Base-by-base conservation (phyloP, 495 filamentous ascomycete genomes). In the Lophium mytilinum region DNA sequence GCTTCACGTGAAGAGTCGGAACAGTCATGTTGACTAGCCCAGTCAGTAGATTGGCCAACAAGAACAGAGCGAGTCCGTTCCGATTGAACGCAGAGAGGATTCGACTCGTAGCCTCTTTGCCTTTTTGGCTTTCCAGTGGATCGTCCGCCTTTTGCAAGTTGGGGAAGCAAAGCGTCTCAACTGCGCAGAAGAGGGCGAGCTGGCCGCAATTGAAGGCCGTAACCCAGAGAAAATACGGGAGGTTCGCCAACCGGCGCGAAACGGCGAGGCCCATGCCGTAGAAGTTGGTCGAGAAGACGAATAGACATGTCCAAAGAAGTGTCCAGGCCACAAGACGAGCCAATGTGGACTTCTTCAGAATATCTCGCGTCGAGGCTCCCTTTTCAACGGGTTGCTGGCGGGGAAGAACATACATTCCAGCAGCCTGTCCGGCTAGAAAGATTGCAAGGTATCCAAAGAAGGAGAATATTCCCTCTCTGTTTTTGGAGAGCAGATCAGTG, bases 401-500 rank as follows among this genome's bases (percentile, higher is more conserved):
- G 0, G 88, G 87, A 11, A 98, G 80, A 37, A 90, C 79, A 39
- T 84, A 78, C 71, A 87, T 83, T 39, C 93, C 93, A 30, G 82
- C 77, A 36, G 85, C 85, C 68, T 93, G 90, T 5, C 93, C 93
- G 3, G 89, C 83, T 12, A 98, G 77, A 71, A 96, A 99, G 48
- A 99, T 96, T 14, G 94, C 87, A 15, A 99, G 78, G 69, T 97
- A 99, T 1, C 93, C 93, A 37, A 84, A 71, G 71, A 97, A 96
- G 17, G 90, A 95, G 70, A 90, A 95, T 37, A 97, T 76, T 1
- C 93, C 93, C 67, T 99, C 93, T 3, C 72, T 61, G 46, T 74
- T 74, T 50, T 90, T 84, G 0, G 88, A 90, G 0, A 99, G 63
- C 11, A 96, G 70, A 56, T 88, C 79, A 4, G 76, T 80, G 3